Percentiles rank a stretch among this genome's conserved stretches.
These are phyloP conservation scores for Yueomyces sinensis DNA, from an alignment of 805 yeast genomes.

Conservation along the genomic window DNA sequence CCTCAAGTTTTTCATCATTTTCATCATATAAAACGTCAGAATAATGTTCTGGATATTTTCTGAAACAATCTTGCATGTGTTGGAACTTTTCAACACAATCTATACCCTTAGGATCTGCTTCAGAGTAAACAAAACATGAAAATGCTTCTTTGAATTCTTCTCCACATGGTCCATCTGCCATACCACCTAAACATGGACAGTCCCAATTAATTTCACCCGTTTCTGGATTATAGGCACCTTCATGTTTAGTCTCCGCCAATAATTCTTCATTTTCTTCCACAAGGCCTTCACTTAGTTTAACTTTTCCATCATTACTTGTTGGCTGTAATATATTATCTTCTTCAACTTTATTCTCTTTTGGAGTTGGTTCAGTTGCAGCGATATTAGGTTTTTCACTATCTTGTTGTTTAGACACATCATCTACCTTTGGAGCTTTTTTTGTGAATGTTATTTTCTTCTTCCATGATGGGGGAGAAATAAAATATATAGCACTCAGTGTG, in stretches of 20 bases:
- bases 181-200: constrained; percentile 98
- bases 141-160: constrained; percentile 90
- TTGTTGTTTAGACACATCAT: neutral
- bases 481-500: constrained; percentile 5
- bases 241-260: constrained; percentile 29
- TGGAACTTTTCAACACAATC: constrained; percentile 89
- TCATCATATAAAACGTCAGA: constrained; percentile 49
- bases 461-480: constrained; percentile 1
- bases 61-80: constrained; percentile 86
- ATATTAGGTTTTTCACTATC: neutral
- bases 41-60: constrained; percentile 82
- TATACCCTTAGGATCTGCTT: constrained; percentile 89
- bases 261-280: neutral
- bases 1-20: constrained; percentile 7
- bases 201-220: constrained; percentile 99
- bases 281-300: constrained; percentile 1
- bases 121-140: constrained; percentile 87
- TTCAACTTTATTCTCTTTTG: neutral
- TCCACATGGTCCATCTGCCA: constrained; percentile 99
- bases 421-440: constrained; percentile 1
- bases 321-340: neutral
- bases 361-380: neutral
- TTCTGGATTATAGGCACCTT: constrained; percentile 84
- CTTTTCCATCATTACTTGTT: neutral
- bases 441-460: neutral